Base-by-base conservation (phyloP, 148 eudicot genomes). In the Salicornia ramosissima region DNA sequence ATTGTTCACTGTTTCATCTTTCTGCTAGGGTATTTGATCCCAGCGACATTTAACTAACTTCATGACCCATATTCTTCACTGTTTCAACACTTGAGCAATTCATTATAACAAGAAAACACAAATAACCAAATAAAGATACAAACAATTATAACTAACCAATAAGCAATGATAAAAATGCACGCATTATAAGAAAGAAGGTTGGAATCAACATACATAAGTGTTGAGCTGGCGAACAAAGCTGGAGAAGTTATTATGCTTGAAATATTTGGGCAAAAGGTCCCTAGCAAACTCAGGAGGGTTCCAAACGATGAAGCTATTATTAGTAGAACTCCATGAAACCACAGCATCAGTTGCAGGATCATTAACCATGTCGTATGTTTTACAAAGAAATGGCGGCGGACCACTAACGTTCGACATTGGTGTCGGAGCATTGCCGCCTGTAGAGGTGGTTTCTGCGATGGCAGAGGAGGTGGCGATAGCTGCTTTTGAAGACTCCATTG, bases 211-310 rank as follows among this genome's bases (percentile, higher is more conserved):
- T 87, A 91, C 94, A 76, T 88, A 91, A 60, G 97, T 88, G 68
- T 91, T 91, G 49, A 91, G 79, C 72, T 91, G 97, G 9, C 97
- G 87, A 67, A 91, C 97, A 26, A 91, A 91, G 74, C 94, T 88
- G 71, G 94, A 88, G 84, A 91, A 91, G n/a, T 91, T 91, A 26
- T 83, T 91, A 33, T 91, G 97, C 87, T 91, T 91, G 66, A 91
- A 91, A 66, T 84, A 80, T 84, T 89, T 89, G 0, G 97, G 97
- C 83, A 91, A 80, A 18, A 91, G 78, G 34, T 91, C 90, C 34
- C 81, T 72, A 11, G 83, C 84, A 43, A 91, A 91, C 72, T 91
- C 95, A 6, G 97, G 90, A 19, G 88, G 91, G 30, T 91, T 89
- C 97, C 97, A 89, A 31, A 91, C 96, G 19, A 91, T 70, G 76